Evolutionary conservation across 495 filamentous ascomycete species (phyloP), one percentile per base, ranked within the genome.

Genomic region (Choiromyces venosus): DNA sequence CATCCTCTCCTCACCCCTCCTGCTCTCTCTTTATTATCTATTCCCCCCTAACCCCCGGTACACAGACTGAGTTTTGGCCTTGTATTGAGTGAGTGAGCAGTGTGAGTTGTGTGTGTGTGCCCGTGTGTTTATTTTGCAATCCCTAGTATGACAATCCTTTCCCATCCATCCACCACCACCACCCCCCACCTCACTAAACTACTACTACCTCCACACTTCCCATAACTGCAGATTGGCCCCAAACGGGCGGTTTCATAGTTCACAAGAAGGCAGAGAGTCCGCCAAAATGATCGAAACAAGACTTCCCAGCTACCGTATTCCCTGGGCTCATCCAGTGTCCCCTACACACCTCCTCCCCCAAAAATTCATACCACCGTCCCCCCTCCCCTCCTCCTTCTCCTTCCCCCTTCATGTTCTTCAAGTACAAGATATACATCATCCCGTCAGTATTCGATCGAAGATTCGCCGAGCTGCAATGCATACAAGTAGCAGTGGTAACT

Each of bases 391-490:
- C 37, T 68, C 38, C 25, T 66, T 67, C 66, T 44, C 69, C 52
- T 61, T 61, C 10, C 52, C 52, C 52, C 52, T 61, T 61, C 52
- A 16, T 61, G 52, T 66, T 52, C 42, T 73, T 77, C 74, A 72
- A 68, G 72, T 42, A 75, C 52, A 71, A 74, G 68, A 69, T 78
- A 77, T 78, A 78, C 76, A 78, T 78, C 76, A 78, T 78, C 76
- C 76, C 76, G 75, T 70, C 71, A 77, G 52, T 69, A 71, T 70
- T 79, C 72, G 76, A 79, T 78, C 75, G 75, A 71, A 79, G 77
- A 79, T 78, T 79, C 77, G 77, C 77, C 76, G 77, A 76, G 67
- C 61, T 78, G 75, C 75, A 71, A 77, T 78, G 74, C 71, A 79
- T 79, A 76, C 72, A 79, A 61, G 66, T 36, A 68, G 76, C 65